phyloP scores from a whole-genome alignment of 257 asterid genomes.

The Primulina huaijiensis region DNA sequence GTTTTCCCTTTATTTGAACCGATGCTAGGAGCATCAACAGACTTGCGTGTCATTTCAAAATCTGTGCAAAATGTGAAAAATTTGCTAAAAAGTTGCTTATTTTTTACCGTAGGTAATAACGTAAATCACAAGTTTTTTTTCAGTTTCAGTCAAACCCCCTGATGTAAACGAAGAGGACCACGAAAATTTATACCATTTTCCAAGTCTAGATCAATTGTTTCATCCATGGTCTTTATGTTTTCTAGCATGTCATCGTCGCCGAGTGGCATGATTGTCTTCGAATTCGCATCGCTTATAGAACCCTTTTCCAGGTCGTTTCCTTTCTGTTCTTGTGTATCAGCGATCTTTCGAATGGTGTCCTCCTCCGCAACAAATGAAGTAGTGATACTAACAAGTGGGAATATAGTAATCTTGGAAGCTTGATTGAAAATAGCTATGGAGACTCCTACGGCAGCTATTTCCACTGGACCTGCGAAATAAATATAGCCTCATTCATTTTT shows the following conservation, averaged over 20 bases:
- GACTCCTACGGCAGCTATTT: slow-evolving; percentile 89
- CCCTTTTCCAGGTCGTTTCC: slow-evolving; percentile 30
- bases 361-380: slow-evolving; percentile 97
- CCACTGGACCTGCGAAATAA: slow-evolving; percentile 57
- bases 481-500: too few relatives aligned
- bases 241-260: neutral
- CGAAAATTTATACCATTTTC: slow-evolving; percentile 24
- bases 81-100: neutral
- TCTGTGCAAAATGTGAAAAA: slow-evolving; percentile 25
- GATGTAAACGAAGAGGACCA: too few relatives aligned
- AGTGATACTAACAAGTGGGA: slow-evolving; percentile 91
- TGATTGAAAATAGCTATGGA: slow-evolving; percentile 84
- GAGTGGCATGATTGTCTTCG: slow-evolving; percentile 8
- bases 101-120: neutral
- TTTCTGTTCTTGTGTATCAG: slow-evolving; percentile 21
- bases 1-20: slow-evolving; percentile 13
- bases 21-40: slow-evolving; percentile 24
- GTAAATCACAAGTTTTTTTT: neutral
- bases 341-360: slow-evolving; percentile 52
- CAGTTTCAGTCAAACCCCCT: too few relatives aligned
- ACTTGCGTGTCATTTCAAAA: slow-evolving; percentile 24
- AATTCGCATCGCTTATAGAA: slow-evolving; percentile 14
- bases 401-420: slow-evolving; percentile 80
- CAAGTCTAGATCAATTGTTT: slow-evolving; percentile 16
- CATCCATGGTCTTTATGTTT: neutral